Evolutionary conservation across 352 stramenopile genomes (phyloP), one percentile per base, ranked within the genome.

Genomic region (Globisporangium parvum): DNA sequence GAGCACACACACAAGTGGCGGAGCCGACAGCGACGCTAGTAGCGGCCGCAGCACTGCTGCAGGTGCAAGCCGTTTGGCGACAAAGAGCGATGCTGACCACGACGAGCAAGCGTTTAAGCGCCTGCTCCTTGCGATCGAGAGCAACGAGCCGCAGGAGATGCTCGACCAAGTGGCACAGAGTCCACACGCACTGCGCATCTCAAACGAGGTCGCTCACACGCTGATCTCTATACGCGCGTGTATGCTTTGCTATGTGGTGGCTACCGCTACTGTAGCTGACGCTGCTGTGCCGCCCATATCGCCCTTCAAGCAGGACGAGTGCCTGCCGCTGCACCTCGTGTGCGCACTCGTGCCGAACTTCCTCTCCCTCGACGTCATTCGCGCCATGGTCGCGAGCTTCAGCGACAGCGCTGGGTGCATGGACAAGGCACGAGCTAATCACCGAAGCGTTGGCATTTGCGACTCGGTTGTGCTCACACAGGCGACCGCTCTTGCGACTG

Each of bases 361-460:
- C n/a, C 66, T 71, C 28, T 85, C 75, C 28, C 57, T 80, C 17
- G 73, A 87, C 45, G 41, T 85, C 12, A 70, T 90, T n/a, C 73
- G 65, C 11, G 72, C 74, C 56, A 74, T 81, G 65, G 57, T 79
- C 2, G 68, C 67, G 18, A 66, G 59, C 12, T 73, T 71, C 23
- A 57, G 60, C 17, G 69, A 77, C 41, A 76, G 62, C 14, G 59
- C 53, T 9, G 65, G 57, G 0, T 67, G 28, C 24, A 74, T 68
- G n/a, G 68, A 90, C 33, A 71, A 70, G 59, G 77, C 84, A 64
- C 17, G 17, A 12, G 9, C 11, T n/a, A 47, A 0, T 20, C 17
- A 6, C 10, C 12, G 10, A 44, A 6, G 10, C 31, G 1, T 5
- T 28, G 14, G 14, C 6, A 31, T 31, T 6, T 2, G 26, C 26